Evolutionary conservation across 2,329 filamentous ascomycete species (phyloP), one percentile per base, ranked within the genome.

Genomic region (Penicillium sp.): DNA sequence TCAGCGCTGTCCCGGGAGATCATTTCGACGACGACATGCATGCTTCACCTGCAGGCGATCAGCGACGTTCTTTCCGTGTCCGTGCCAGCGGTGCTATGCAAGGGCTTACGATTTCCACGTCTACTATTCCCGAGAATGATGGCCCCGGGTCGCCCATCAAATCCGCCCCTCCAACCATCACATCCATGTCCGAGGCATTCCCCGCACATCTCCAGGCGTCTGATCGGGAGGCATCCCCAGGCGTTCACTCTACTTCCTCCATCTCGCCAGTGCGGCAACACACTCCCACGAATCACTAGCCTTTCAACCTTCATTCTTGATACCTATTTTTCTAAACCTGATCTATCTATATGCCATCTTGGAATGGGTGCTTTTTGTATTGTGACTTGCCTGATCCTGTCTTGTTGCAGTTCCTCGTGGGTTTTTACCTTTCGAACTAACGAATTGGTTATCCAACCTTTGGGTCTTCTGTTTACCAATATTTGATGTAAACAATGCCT

Each of bases 61-160:
- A 63, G 49, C 67, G 62, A 16, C 71, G 67, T 37, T 71, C 73
- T 19, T 72, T 72, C 62, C 67, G 69, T 46, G 70, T 72, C 26
- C 67, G 71, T 37, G 66, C 69, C 19, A 72, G 68, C 50, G 72
- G 72, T 21, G 57, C 68, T n/a, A 72, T 61, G 33, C 69, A 62
- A 35, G 67, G 65, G 5, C 66, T 75, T 16, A 66, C 62, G 2
- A 69, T 71, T 45, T 68, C 65, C 53, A 72, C 72, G 4, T 56
- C 67, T 4, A 69, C 67, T n/a, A 62, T 74, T 9, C 67, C 63
- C 19, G 71, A 73, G 37, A 62, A 67, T 26, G 70, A 72, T 21
- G 60, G 57, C 1, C 59, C 58, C 1, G 48, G 62, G 2, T 67
- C 69, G 7, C 70, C 70, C 3, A 55, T 73, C 27, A 69, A 64